A percentile compares a stretch with the other conserved stretches of the same genome.
These are phyloP conservation scores for Chrysanthemum seticuspe DNA, from an alignment of 129 eudicot species.

Conservation along the genomic window DNA sequence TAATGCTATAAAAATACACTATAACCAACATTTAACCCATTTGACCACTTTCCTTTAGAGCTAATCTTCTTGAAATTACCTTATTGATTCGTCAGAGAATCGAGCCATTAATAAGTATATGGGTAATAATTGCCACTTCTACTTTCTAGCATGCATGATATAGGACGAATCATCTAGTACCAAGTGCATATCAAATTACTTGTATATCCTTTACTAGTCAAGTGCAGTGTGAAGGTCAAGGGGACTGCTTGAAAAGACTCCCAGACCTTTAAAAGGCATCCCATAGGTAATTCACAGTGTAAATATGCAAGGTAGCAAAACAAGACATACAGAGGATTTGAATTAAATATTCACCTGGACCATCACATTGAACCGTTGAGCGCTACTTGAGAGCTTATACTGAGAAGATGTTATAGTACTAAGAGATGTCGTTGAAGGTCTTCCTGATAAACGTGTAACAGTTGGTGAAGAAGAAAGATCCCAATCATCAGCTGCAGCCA, in stretches of 20 bases:
- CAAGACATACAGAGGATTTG: background rate
- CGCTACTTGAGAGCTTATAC: slow-evolving; percentile 91
- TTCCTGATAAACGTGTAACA: slow-evolving; percentile 69
- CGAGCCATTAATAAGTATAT: background rate
- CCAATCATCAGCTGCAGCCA: slow-evolving; percentile 99
- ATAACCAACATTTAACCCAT: background rate
- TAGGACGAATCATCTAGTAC: background rate
- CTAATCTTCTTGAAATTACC: background rate
- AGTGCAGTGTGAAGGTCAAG: background rate
- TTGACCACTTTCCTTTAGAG: background rate
- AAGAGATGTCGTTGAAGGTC: slow-evolving; percentile 52
- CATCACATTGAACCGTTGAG: slow-evolving; percentile 92
- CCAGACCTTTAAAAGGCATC: slow-evolving; percentile 2
- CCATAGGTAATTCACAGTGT: background rate
- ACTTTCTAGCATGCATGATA: background rate
- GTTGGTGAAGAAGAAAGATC: slow-evolving; percentile 68
- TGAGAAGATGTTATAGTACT: slow-evolving; percentile 47
- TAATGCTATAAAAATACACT: background rate
- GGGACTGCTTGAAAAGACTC: slow-evolving; percentile 11
- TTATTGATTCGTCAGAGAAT: background rate
- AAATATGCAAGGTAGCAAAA: slow-evolving; percentile 10
- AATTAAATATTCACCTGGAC: slow-evolving; percentile 64
- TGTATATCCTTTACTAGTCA: slow-evolving; percentile 2
- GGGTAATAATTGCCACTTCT: background rate
- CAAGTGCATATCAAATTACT: background rate